A percentile compares a stretch with the other conserved stretches of the same genome.
These are phyloP conservation scores for Geopyxis carbonaria DNA, from an alignment of 495 filamentous ascomycete genomes.

Conservation along the genomic window DNA sequence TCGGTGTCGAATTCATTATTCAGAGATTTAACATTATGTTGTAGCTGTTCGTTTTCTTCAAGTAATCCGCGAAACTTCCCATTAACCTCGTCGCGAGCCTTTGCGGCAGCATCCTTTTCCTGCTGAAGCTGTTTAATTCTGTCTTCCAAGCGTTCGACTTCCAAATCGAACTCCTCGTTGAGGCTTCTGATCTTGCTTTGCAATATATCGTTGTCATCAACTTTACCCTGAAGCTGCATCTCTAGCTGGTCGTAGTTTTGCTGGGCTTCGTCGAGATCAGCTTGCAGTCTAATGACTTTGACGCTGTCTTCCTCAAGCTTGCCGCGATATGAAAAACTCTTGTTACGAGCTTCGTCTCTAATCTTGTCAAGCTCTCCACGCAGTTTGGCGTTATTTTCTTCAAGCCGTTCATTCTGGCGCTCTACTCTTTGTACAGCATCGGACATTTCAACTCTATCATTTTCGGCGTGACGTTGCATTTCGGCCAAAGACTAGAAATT, in stretches of 20 bases:
- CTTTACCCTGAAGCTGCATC: conserved; percentile 35
- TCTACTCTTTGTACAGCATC: conserved; percentile 19
- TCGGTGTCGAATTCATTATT: neutral
- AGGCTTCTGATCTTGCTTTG: conserved; percentile 26
- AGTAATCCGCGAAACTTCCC: conserved; percentile 29
- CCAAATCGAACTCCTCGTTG: conserved; percentile 23
- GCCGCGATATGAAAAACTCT: conserved; percentile 60
- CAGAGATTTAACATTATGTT: no score
- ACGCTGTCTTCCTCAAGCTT: conserved; percentile 44
- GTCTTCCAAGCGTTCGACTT: conserved; percentile 15
- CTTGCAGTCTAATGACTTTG: conserved; percentile 40
- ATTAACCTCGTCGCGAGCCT: conserved; percentile 15
- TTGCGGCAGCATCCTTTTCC: conserved; percentile 17
- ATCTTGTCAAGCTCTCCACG: conserved; percentile 32
- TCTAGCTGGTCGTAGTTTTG: conserved; percentile 39
- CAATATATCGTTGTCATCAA: conserved; percentile 30
- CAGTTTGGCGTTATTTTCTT: conserved; percentile 28
- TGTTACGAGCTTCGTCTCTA: conserved; percentile 61
- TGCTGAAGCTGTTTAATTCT: conserved; percentile 12
- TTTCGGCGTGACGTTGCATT: conserved; percentile 3
- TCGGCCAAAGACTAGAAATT: conserved; percentile 3
- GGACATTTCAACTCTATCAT: conserved; percentile 5
- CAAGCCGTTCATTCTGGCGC: conserved; percentile 20
- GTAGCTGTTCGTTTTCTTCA: conserved; percentile 13
- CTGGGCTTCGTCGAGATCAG: conserved; percentile 33